Evolutionary conservation across 2,329 filamentous ascomycete species (phyloP).

Genomic region (Exophiala lecanii-corni): DNA sequence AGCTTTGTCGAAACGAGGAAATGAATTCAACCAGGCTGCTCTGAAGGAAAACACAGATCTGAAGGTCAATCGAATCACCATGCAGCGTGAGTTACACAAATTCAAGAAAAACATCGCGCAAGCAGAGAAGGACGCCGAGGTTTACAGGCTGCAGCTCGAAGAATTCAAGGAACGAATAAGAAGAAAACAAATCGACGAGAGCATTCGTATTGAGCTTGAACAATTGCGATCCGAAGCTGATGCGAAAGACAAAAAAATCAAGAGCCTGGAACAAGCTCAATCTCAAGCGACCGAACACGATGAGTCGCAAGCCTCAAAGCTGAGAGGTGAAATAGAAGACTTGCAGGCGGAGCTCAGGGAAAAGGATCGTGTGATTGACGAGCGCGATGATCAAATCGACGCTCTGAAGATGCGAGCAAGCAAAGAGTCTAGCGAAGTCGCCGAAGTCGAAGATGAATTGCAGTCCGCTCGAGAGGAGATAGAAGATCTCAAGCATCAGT

Average conservation of each 20-base stretch:
- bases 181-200: constrained; percentile 67
- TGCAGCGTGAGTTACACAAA: constrained; percentile 79
- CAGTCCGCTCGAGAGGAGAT: constrained; percentile 42
- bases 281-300: constrained; percentile 53
- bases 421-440: constrained; percentile 39
- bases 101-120: constrained; percentile 79
- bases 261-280: constrained; percentile 57
- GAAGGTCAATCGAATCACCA: constrained; percentile 85
- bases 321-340: constrained; percentile 70
- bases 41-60: constrained; percentile 93
- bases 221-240: constrained; percentile 47
- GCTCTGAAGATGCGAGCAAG: constrained; percentile 51
- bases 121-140: constrained; percentile 82
- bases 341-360: constrained; percentile 70
- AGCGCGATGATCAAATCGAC: constrained; percentile 71
- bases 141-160: constrained; percentile 73
- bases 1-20: constrained; percentile 77
- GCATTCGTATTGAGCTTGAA: constrained; percentile 58
- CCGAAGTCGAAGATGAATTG: constrained; percentile 48
- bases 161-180: constrained; percentile 80
- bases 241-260: constrained; percentile 43
- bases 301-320: constrained; percentile 56
- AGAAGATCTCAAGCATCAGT: constrained; percentile 38
- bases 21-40: constrained; percentile 82
- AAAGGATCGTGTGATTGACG: constrained; percentile 67